phyloP scores from a whole-genome alignment of 352 stramenopile species.

The Phytophthora cryptogea region DNA sequence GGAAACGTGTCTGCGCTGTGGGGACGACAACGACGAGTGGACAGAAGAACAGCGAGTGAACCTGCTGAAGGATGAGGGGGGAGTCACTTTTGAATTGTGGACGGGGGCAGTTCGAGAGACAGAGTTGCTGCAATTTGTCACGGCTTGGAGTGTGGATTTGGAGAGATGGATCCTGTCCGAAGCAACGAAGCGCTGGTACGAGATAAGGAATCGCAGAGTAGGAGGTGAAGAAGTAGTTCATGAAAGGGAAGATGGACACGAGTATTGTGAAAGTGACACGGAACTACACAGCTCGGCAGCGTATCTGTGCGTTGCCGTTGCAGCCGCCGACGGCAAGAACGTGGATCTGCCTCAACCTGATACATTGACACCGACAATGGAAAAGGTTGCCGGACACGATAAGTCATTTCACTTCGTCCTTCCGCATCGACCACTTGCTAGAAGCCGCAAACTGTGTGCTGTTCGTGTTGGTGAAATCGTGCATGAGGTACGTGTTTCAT shows the following conservation, averaged over 20 bases:
- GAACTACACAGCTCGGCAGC: conserved; percentile 11
- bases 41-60: conserved; percentile 8
- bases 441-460: conserved; percentile 25
- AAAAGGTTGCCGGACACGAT: neutral
- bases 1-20: conserved; percentile 15
- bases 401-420: conserved; percentile 39
- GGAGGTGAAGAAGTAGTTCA: neutral
- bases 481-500: conserved; percentile 32
- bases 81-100: conserved; percentile 26
- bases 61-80: neutral
- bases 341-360: neutral
- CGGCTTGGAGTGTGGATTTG: conserved; percentile 24
- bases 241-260: neutral
- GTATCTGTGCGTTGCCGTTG: conserved; percentile 22
- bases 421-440: conserved; percentile 24
- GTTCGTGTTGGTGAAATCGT: conserved; percentile 41
- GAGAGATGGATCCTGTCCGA: conserved; percentile 22
- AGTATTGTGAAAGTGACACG: conserved; percentile 5
- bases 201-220: conserved; percentile 4
- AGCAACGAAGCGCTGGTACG: conserved; percentile 21
- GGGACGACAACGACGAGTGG: neutral
- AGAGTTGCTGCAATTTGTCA: conserved; percentile 39
- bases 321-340: neutral
- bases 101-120: neutral
- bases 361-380: neutral